phyloP scores from a whole-genome alignment of 2,329 filamentous ascomycete genomes.

The Hypomyces perniciosus region DNA sequence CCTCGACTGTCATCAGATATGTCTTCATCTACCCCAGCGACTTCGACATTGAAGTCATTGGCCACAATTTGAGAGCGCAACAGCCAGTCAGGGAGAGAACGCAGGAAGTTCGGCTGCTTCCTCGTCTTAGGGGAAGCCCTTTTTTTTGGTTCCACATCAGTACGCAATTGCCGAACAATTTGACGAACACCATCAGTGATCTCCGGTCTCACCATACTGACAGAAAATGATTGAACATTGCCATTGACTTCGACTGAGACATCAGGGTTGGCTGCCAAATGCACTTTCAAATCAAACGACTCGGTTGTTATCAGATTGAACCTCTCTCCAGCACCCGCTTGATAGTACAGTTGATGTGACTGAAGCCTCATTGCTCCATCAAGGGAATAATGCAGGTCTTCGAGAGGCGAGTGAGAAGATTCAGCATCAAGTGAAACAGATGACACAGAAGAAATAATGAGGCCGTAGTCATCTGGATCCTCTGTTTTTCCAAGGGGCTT shows the following conservation, averaged over 20 bases:
- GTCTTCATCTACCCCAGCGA: conserved; percentile 79
- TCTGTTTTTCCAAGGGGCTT: conserved; percentile 64
- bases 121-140: conserved; percentile 41
- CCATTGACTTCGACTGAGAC: conserved; percentile 75
- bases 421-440: conserved; percentile 90
- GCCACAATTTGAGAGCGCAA: conserved; percentile 78
- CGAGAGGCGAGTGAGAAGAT: conserved; percentile 84
- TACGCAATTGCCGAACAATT: conserved; percentile 77
- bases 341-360: conserved; percentile 89
- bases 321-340: conserved; percentile 73
- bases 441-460: conserved; percentile 92
- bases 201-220: conserved; percentile 86
- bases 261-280: conserved; percentile 79
- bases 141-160: conserved; percentile 59
- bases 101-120: conserved; percentile 62
- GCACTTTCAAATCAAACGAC: conserved; percentile 77
- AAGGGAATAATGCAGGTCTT: conserved; percentile 81
- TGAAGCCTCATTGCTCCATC: conserved; percentile 76
- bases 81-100: conserved; percentile 77
- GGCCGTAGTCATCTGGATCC: conserved; percentile 77
- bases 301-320: conserved; percentile 87
- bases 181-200: conserved; percentile 89
- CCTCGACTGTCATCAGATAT: conserved; percentile 80
- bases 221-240: conserved; percentile 76
- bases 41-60: conserved; percentile 81